Evolutionary conservation across 1,284 basidiomycete genomes (phyloP).

Genomic region (Cystobasidium sp.): DNA sequence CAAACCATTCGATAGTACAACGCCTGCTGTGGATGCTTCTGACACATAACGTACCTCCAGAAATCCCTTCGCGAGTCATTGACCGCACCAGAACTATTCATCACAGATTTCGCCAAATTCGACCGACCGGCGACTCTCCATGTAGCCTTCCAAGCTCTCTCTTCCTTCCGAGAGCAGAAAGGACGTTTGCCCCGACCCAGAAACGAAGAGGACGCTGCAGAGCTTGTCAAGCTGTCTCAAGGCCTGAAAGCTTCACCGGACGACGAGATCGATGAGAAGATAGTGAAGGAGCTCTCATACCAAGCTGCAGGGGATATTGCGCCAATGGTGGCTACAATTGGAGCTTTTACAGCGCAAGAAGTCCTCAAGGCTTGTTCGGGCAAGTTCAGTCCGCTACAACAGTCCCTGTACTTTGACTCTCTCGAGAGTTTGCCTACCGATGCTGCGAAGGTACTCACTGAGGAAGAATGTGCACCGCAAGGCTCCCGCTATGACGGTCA

Average conservation of each 20-base stretch:
- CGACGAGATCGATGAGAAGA: constrained; percentile 72
- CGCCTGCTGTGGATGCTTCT: neutral
- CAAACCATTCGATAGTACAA: neutral
- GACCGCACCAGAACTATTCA: constrained; percentile 81
- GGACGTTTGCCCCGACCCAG: constrained; percentile 80
- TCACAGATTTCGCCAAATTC: constrained; percentile 98
- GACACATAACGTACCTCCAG: constrained; percentile 59
- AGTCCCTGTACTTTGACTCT: constrained; percentile 96
- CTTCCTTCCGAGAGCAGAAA: constrained; percentile 71
- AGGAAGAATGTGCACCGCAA: constrained; percentile 81
- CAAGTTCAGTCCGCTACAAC: constrained; percentile 97
- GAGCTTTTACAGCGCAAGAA: constrained; percentile 98
- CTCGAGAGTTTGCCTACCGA: constrained; percentile 82
- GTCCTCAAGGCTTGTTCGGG: constrained; percentile 96
- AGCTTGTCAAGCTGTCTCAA: constrained; percentile 76
- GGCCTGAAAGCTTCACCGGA: constrained; percentile 68
- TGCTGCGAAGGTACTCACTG: constrained; percentile 67
- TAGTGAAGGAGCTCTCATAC: constrained; percentile 83
- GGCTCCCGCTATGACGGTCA: constrained; percentile 91
- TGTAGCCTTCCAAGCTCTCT: constrained; percentile 92
- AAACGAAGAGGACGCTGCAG: constrained; percentile 78
- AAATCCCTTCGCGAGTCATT: constrained; percentile 91
- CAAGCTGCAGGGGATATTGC: constrained; percentile 92
- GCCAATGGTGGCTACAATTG: constrained; percentile 90
- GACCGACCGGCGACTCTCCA: constrained; percentile 90